These are phyloP conservation scores for Phialemoniopsis sp. DNA, from an alignment of 2,329 filamentous ascomycete species.

Conservation along the genomic window DNA sequence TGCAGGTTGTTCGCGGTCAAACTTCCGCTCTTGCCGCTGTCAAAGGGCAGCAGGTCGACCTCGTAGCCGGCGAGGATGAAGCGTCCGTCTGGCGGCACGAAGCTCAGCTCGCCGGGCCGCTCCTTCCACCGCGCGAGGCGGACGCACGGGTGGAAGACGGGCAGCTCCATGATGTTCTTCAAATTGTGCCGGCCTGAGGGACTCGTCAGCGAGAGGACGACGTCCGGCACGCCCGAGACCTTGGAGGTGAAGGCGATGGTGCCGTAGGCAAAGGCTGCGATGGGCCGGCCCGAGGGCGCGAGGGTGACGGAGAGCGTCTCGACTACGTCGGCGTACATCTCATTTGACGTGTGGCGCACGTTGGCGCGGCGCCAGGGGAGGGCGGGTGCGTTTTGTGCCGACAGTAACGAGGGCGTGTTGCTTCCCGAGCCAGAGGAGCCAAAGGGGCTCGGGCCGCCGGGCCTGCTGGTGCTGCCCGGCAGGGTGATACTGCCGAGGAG, in stretches of 20 bases:
- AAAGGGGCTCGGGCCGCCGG: neutral
- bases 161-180: slow-evolving; percentile 72
- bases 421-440: neutral
- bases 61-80: slow-evolving; percentile 95
- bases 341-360: slow-evolving; percentile 93
- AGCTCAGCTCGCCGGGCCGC: slow-evolving; percentile 85
- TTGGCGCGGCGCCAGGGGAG: slow-evolving; percentile 89
- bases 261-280: slow-evolving; percentile 84
- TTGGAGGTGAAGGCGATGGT: slow-evolving; percentile 94
- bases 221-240: slow-evolving; percentile 88
- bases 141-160: slow-evolving; percentile 95
- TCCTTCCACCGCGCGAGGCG: slow-evolving; percentile 87
- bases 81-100: slow-evolving; percentile 89
- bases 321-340: slow-evolving; percentile 93
- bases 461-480: slow-evolving; percentile 49
- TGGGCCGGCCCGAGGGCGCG: slow-evolving; percentile 81
- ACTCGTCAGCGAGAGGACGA: slow-evolving; percentile 75
- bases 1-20: slow-evolving; percentile 63
- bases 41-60: slow-evolving; percentile 78
- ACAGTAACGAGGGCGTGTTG: neutral
- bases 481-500: slow-evolving; percentile 82
- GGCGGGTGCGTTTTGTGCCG: slow-evolving; percentile 28
- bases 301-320: slow-evolving; percentile 86
- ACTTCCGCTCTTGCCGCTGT: slow-evolving; percentile 50
- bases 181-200: slow-evolving; percentile 76